Base-by-base conservation (phyloP, 2,329 filamentous ascomycete species). In the Coleophoma cylindrospora region DNA sequence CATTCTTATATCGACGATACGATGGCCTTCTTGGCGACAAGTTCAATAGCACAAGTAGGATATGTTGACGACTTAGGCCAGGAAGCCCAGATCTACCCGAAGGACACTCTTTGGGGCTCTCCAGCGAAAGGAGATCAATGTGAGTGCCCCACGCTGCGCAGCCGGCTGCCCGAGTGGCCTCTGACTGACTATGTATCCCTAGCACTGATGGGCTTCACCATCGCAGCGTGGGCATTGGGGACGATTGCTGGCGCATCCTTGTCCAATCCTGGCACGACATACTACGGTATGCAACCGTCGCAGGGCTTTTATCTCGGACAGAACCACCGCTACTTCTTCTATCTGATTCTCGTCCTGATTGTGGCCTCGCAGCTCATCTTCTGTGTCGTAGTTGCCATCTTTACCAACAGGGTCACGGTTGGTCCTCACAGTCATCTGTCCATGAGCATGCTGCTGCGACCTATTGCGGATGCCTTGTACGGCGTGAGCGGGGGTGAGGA, bases 271-370 rank as follows among this genome's bases (percentile, higher is more conserved):
- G 15, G 19, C 3, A 52, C 17, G 0, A 38, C 13, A 0, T 56
- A 57, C 11, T 3, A 1, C 0, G 61, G 61, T 0, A 21, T 11
- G 3, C 56, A 55, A 2, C 62, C 62, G 0, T 41, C 17, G 4
- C 40, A 50, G 43, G 63, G 62, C 1, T 45, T 51, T 2, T 15
- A 41, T 1, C 53, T 65, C 6, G 64, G 68, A 33, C 60, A 74
- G 22, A 69, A 67, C 0, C 74, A 75, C 57, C 70, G 66, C 0
- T 70, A 71, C 50, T 74, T 71, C 53, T 71, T 73, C 1, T 73
- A 73, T 46, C 57, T 74, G 9, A 64, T 62, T 21, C 59, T 74
- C 43, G 52, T 50, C 3, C 21, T 64, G 8, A 57, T 64, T 3
- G 48, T 43, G 9, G 45, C 46, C 1, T 57, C 51, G 22, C 61